Conservation (phyloP, 1,284 basidiomycete genomes). For the Malassezia nana region DNA sequence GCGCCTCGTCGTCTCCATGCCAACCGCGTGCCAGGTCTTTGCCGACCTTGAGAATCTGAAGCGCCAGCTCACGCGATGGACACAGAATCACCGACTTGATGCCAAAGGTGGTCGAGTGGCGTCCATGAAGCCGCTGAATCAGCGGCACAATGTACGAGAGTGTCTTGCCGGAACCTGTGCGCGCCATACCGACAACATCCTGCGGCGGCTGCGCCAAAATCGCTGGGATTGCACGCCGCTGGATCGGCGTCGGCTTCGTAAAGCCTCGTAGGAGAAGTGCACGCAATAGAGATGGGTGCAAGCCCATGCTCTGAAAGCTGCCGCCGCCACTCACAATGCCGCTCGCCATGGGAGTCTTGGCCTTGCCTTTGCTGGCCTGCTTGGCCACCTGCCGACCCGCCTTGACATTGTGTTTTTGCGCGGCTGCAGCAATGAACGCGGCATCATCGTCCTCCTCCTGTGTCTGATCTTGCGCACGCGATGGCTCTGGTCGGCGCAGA, state of each 20-base stretch:
- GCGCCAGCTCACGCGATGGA: constrained; percentile 83
- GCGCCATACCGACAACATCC: constrained; percentile 95
- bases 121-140: constrained; percentile 71
- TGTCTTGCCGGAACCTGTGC: constrained; percentile 96
- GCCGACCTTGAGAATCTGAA: constrained; percentile 87
- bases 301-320: constrained; percentile 49
- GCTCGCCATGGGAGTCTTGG: constrained; percentile 32
- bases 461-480: constrained; percentile 15
- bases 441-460: constrained; percentile 35
- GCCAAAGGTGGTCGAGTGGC: constrained; percentile 70
- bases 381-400: constrained; percentile 40
- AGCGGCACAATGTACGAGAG: constrained; percentile 91
- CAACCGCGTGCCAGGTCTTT: constrained; percentile 74
- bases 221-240: constrained; percentile 76
- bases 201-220: constrained; percentile 74
- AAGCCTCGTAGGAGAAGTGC: constrained; percentile 86
- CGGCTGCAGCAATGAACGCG: constrained; percentile 40
- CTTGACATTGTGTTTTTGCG: constrained; percentile 41
- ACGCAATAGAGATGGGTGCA: constrained; percentile 71
- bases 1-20: constrained; percentile 54
- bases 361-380: constrained; percentile 28
- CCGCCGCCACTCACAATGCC: constrained; percentile 39
- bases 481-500: not conserved
- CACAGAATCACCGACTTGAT: constrained; percentile 78
- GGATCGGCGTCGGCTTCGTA: constrained; percentile 90